phyloP scores from a whole-genome alignment of 495 filamentous ascomycete genomes.

The Astrothelium macrocarpum region DNA sequence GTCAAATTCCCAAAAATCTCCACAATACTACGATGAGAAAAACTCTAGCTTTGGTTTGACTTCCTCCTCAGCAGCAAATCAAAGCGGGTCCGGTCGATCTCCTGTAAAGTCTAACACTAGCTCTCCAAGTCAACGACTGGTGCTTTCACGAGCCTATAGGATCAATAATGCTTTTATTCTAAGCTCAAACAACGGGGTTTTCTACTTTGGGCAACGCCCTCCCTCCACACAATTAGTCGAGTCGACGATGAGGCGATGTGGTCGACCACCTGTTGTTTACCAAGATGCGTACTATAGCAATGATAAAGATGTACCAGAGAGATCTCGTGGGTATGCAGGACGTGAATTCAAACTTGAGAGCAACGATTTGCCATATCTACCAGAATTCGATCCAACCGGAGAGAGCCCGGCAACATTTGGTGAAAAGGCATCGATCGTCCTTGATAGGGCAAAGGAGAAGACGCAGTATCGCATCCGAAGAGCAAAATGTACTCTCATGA shows the following conservation, averaged over 20 bases:
- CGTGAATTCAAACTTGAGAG: conserved; percentile 75
- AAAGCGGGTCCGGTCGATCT: neutral
- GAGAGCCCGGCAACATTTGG: conserved; percentile 46
- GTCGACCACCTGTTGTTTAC: conserved; percentile 54
- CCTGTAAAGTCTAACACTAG: conserved; percentile 4
- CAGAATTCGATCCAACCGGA: conserved; percentile 64
- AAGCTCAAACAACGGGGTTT: conserved; percentile 19
- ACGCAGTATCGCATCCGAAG: conserved; percentile 41
- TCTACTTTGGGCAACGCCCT: conserved; percentile 25
- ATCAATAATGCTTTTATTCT: conserved; percentile 18
- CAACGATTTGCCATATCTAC: conserved; percentile 62
- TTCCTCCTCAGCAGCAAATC: conserved; percentile 2
- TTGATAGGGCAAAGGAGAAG: conserved; percentile 45
- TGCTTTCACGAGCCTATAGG: neutral
- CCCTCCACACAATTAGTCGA: conserved; percentile 29
- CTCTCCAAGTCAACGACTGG: neutral
- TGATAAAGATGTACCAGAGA: conserved; percentile 76
- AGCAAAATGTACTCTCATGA: conserved; percentile 43
- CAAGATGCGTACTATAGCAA: conserved; percentile 81
- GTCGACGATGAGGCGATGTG: conserved; percentile 25
- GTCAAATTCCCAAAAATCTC: conserved; percentile 31
- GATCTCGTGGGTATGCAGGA: conserved; percentile 74
- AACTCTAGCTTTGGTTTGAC: conserved; percentile 4
- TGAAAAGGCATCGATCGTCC: conserved; percentile 35
- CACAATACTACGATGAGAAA: conserved; percentile 6